phyloP scores from a whole-genome alignment of 2,329 filamentous ascomycete genomes.

The Daldinia sp. region DNA sequence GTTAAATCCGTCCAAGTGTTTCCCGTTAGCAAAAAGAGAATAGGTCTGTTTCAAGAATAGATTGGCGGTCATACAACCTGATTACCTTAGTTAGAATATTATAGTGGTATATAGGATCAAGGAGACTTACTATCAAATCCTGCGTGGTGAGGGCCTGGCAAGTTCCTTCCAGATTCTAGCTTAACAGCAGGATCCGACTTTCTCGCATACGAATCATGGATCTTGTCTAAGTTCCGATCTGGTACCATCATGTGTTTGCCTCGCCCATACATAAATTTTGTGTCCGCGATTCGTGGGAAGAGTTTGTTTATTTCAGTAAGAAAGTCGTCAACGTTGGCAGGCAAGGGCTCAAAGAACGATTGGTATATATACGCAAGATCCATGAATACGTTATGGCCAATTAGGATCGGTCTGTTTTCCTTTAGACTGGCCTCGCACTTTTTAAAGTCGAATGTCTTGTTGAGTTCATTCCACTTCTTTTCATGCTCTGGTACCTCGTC shows the following conservation, averaged over 20 bases:
- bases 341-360: constrained; percentile 71
- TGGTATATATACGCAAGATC: constrained; percentile 73
- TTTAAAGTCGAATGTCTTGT: constrained; percentile 24
- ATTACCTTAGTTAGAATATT: constrained; percentile 20
- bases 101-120: background rate
- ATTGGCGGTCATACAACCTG: constrained; percentile 58
- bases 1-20: constrained; percentile 6
- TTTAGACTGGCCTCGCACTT: constrained; percentile 50
- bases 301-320: constrained; percentile 60
- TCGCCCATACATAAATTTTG: constrained; percentile 65
- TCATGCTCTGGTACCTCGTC: background rate
- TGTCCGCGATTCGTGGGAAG: constrained; percentile 66
- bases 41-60: constrained; percentile 37
- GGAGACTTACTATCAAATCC: constrained; percentile 68
- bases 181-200: background rate
- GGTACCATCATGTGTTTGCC: constrained; percentile 55
- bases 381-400: constrained; percentile 75
- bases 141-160: constrained; percentile 62
- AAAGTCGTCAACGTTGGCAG: constrained; percentile 66
- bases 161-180: background rate
- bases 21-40: background rate
- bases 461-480: constrained; percentile 13
- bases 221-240: constrained; percentile 60
- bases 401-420: constrained; percentile 56
- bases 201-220: constrained; percentile 57